Evolutionary conservation across 2,329 filamentous ascomycete genomes (phyloP).

Genomic region (Penicillium sp.): DNA sequence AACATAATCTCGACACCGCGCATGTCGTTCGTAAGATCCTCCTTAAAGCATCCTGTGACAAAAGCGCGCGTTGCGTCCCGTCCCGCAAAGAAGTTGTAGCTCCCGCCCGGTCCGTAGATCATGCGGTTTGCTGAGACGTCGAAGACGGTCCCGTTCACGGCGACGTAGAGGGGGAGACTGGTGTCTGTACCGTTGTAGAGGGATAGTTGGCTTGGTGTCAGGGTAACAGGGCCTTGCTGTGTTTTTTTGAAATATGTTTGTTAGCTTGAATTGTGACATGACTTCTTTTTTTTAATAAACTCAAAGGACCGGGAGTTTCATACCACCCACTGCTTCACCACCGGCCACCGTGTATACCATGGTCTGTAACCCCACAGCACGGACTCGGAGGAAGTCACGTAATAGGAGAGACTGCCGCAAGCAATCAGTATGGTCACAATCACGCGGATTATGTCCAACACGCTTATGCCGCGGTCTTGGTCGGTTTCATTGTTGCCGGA

Average conservation of each 20-base stretch:
- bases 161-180: slow-evolving; percentile 78
- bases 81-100: slow-evolving; percentile 84
- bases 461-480: slow-evolving; percentile 36
- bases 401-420: slow-evolving; percentile 70
- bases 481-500: slow-evolving; percentile 21
- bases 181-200: slow-evolving; percentile 75
- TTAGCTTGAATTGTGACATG: not conserved
- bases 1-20: slow-evolving; percentile 86
- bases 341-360: slow-evolving; percentile 59
- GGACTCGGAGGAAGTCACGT: slow-evolving; percentile 68
- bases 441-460: slow-evolving; percentile 67
- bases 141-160: slow-evolving; percentile 69
- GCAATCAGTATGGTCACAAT: slow-evolving; percentile 65
- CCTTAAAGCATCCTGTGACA: slow-evolving; percentile 87
- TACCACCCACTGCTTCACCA: slow-evolving; percentile 63
- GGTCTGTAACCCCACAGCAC: slow-evolving; percentile 67
- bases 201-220: slow-evolving; percentile 73
- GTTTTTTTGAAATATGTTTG: not conserved
- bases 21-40: slow-evolving; percentile 80
- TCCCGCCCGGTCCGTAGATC: slow-evolving; percentile 75
- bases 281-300: too few relatives aligned
- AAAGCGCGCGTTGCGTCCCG: slow-evolving; percentile 83
- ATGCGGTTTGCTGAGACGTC: slow-evolving; percentile 58
- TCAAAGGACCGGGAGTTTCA: slow-evolving; percentile 24
- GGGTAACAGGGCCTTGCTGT: slow-evolving; percentile 58